Evolutionary conservation across 2,329 filamentous ascomycete species (phyloP), one percentile per base, ranked within the genome.

Genomic region (Scedosporium apiospermum): DNA sequence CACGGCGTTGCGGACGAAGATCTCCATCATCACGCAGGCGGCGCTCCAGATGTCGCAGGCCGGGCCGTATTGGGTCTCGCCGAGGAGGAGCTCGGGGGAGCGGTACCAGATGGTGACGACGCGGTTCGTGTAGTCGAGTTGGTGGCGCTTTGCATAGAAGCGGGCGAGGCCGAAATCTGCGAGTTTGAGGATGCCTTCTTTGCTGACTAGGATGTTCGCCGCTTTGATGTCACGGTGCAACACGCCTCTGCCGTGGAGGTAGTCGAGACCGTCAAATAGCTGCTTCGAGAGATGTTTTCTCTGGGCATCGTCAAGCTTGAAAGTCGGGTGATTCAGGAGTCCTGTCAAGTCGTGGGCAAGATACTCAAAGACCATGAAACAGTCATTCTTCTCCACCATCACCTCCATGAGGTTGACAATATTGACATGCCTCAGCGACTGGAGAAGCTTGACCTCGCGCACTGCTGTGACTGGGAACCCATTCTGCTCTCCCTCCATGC

Each of bases 311-410:
- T 95, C 89, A 14, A 99, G 83, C 64, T 88, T 88, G 76, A 96
- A 99, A 0, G 88, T 89, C 0, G 95, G 95, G 70, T 99, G 95
- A 69, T 98, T 98, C 65, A 99, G 84, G 38, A 99, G 80, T 14
- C 95, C 95, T 2, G 95, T 99, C 65, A 99, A 79, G 73, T 99
- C 95, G 73, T 99, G 95, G 1, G 95, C 93, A 38, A 98, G 82
- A 71, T 99, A 99, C 73, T 99, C 95, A 67, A 99, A 99, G 3
- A 99, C 95, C 95, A 99, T 99, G 76, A 96, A 99, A 74, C 95
- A 99, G 75, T 98, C 93, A 68, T 98, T 98, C 71, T 89, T 90
- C 76, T 99, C 95, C 2, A 99, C 95, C 95, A 99, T 99, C 67
- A 96, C 91, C 76, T 96, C 92, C 67, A 90, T 86, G 18, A 96